Evolutionary conservation across 202 grass and related monocot species (phyloP).

Genomic region (Brachypodium distachyon): DNA sequence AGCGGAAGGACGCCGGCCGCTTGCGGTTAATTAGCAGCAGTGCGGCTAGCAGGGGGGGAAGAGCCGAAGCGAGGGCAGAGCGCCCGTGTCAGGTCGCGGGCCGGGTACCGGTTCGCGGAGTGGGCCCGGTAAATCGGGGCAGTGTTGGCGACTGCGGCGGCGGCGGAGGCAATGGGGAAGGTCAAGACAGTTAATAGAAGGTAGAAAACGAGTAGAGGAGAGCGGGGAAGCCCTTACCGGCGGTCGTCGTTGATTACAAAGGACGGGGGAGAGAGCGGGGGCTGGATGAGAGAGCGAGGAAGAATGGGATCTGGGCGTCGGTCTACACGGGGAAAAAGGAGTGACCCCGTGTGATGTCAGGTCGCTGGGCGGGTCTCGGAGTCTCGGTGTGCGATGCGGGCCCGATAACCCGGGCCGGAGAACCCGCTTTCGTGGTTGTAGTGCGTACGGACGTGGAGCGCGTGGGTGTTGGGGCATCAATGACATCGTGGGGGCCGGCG

Average conservation of each 20-base stretch:
- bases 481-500: neutral
- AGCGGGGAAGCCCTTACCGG: too few relatives aligned
- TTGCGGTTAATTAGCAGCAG: constrained; percentile 38
- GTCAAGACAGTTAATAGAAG: too few relatives aligned
- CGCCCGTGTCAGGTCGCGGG: constrained; percentile 25
- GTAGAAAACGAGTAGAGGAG: too few relatives aligned
- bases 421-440: neutral
- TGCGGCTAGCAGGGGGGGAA: constrained; percentile 16
- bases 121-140: neutral
- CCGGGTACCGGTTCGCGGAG: neutral
- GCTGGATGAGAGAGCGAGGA: too few relatives aligned
- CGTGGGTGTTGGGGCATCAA: neutral
- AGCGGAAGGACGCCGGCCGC: constrained; percentile 25
- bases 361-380: neutral
- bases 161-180: too few relatives aligned
- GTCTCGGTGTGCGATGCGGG: neutral
- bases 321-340: too few relatives aligned
- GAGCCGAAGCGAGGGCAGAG: constrained; percentile 19
- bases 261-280: too few relatives aligned
- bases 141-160: too few relatives aligned
- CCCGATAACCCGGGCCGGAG: neutral
- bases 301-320: too few relatives aligned
- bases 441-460: neutral
- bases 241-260: too few relatives aligned
- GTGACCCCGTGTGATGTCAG: too few relatives aligned